phyloP scores from a whole-genome alignment of 805 yeast genomes.

The Candida tallmaniae region DNA sequence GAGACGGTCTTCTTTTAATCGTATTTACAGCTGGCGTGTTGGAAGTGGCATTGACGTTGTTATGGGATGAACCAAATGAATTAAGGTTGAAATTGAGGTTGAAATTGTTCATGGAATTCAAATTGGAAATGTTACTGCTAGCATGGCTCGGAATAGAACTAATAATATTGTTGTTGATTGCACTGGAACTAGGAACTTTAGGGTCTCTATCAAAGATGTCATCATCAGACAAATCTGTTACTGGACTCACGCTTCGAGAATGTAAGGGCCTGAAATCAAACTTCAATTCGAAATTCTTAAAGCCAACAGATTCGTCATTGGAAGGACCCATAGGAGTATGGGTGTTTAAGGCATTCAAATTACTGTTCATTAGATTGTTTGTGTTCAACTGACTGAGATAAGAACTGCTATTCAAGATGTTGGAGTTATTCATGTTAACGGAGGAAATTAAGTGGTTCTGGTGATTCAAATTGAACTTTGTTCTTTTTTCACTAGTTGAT shows the following conservation, averaged over 20 bases:
- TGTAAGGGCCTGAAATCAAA: constrained; percentile 13
- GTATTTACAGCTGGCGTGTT: neutral
- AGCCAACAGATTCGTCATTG: constrained; percentile 2
- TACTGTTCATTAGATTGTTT: too few species aligned
- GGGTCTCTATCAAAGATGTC: constrained; percentile 6
- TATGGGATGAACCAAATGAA: neutral
- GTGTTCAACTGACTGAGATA: neutral
- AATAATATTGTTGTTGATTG: neutral
- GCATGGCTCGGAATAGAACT: neutral
- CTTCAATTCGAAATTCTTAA: constrained; percentile 9
- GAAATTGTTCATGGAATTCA: neutral
- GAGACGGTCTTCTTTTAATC: constrained; percentile 5
- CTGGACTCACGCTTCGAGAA: constrained; percentile 13
- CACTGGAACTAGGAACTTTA: constrained; percentile 1
- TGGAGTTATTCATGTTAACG: neutral
- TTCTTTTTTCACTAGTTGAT: constrained; percentile 54
- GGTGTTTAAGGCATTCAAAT: too few species aligned
- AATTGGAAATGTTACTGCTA: neutral
- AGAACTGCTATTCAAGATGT: constrained; percentile 5
- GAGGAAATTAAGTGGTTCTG: too few species aligned
- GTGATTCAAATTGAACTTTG: neutral
- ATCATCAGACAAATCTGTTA: constrained; percentile 5
- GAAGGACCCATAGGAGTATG: too few species aligned
- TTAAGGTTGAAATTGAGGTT: neutral
- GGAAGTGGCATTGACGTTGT: neutral